Evolutionary conservation across 495 filamentous ascomycete genomes (phyloP).

Genomic region (Trichoderma gamsii): DNA sequence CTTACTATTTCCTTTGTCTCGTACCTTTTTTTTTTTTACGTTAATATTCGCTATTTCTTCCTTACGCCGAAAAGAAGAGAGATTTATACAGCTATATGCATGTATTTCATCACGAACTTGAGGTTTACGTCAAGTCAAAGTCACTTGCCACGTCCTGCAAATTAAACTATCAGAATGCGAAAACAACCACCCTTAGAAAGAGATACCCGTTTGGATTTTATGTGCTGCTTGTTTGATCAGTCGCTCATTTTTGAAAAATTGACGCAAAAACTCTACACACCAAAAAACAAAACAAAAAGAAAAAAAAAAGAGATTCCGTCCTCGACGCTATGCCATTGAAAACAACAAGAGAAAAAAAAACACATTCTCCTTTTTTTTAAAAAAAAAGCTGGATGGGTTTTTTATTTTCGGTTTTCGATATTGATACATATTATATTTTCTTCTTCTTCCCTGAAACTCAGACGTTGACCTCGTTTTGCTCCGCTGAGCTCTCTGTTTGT

Average conservation of each 20-base stretch:
- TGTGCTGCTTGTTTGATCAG: conserved; percentile 1
- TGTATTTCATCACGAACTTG: neutral
- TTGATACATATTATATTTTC: conserved; percentile 3
- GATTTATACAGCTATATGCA: neutral
- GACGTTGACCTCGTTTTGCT: neutral
- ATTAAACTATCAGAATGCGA: conserved; percentile 8
- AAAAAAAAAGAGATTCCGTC: neutral
- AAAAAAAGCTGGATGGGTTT: neutral
- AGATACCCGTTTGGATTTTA: conserved; percentile 13
- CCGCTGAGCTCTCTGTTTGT: neutral
- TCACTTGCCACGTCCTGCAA: neutral
- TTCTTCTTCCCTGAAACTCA: neutral
- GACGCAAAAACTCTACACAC: neutral
- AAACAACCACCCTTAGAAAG: conserved; percentile 7
- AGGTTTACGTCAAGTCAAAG: neutral
- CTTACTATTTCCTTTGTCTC: too few relatives aligned
- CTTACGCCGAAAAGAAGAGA: too few relatives aligned
- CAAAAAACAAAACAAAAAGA: too few relatives aligned
- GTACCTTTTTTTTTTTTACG: too few relatives aligned
- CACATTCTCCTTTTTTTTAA: neutral
- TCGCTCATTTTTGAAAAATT: neutral
- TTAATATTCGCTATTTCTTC: too few relatives aligned
- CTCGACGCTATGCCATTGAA: too few relatives aligned
- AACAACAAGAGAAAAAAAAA: neutral
- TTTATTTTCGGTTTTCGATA: neutral